Evolutionary conservation across 2,329 filamentous ascomycete species (phyloP).

Genomic region (Microsporum audouinii): DNA sequence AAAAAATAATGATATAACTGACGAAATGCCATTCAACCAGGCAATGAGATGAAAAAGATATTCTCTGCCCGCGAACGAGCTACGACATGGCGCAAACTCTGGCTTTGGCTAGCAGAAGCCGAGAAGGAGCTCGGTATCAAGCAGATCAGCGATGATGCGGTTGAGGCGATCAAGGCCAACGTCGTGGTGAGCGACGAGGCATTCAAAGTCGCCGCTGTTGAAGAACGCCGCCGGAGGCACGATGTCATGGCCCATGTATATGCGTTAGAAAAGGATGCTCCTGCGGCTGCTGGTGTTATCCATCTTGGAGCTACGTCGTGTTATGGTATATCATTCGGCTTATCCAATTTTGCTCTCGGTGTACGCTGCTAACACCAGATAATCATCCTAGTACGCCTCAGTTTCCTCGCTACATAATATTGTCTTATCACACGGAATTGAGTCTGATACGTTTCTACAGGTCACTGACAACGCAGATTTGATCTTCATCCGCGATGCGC

Average conservation of each 20-base stretch:
- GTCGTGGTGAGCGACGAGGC: constrained; percentile 65
- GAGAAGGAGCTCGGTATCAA: constrained; percentile 70
- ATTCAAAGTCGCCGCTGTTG: constrained; percentile 60
- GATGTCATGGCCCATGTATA: constrained; percentile 59
- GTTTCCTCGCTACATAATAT: background rate
- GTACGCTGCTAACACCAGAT: background rate
- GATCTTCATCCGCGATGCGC: constrained; percentile 61
- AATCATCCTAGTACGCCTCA: background rate
- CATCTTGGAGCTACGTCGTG: constrained; percentile 55
- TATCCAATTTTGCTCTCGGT: background rate
- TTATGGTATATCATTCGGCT: constrained; percentile 6
- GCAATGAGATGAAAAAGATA: constrained; percentile 59
- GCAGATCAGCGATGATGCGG: constrained; percentile 58
- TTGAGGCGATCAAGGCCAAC: constrained; percentile 65
- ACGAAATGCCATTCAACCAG: background rate
- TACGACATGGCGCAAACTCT: constrained; percentile 73
- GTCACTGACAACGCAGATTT: constrained; percentile 15
- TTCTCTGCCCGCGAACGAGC: constrained; percentile 67
- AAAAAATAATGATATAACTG: background rate
- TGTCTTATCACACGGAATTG: background rate
- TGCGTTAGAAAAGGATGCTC: constrained; percentile 56
- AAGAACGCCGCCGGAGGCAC: constrained; percentile 63
- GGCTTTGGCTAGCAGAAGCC: constrained; percentile 71
- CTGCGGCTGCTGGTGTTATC: constrained; percentile 70
- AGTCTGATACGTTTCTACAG: background rate